These are phyloP conservation scores for Tricholoma hemisulphureum DNA, from an alignment of 768 basidiomycete species.

Conservation along the genomic window DNA sequence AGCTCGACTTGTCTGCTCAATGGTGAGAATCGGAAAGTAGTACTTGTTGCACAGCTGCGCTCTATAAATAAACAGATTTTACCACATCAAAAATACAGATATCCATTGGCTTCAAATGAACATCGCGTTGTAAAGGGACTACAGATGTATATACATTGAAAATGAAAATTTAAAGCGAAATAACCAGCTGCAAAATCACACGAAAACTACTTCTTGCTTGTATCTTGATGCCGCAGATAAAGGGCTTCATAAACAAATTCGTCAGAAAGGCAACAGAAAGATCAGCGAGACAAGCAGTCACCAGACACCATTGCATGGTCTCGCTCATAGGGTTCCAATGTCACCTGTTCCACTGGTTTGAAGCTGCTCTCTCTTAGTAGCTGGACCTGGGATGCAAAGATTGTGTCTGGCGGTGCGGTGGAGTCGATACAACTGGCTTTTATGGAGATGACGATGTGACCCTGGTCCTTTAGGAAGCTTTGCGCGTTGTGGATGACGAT, in stretches of 20 bases:
- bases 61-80: conserved; percentile 22
- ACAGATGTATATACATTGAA: conserved; percentile 14
- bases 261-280: neutral
- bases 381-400: conserved; percentile 88
- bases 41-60: conserved; percentile 4
- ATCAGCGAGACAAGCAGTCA: conserved; percentile 29
- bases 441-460: conserved; percentile 94
- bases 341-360: conserved; percentile 95
- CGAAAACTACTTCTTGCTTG: conserved; percentile 16
- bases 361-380: conserved; percentile 73
- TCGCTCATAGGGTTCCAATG: conserved; percentile 89
- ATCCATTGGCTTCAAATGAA: no score
- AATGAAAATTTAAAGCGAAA: conserved; percentile 7
- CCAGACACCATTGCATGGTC: conserved; percentile 90
- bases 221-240: conserved; percentile 24
- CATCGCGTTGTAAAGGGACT: conserved; percentile 8
- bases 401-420: conserved; percentile 83
- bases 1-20: conserved; percentile 2
- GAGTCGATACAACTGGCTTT: conserved; percentile 99
- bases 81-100: conserved; percentile 37
- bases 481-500: conserved; percentile 93
- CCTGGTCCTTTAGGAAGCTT: conserved; percentile 92
- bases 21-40: neutral
- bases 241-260: conserved; percentile 15
- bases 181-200: conserved; percentile 8